Base-by-base conservation (phyloP, 2,329 filamentous ascomycete species). In the Magnaporthales sp. region DNA sequence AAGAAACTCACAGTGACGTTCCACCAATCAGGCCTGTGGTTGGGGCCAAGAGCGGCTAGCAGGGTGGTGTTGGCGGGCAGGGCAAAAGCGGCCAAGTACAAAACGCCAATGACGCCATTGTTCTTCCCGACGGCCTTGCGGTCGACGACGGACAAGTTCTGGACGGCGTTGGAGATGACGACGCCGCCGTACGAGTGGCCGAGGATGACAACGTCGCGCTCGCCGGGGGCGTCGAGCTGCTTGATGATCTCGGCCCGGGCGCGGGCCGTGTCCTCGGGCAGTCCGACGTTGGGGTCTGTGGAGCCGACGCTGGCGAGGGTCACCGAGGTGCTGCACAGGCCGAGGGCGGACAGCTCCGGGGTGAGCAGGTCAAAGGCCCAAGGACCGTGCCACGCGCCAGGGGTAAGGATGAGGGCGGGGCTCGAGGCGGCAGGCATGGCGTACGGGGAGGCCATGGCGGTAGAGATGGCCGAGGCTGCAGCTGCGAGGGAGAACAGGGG, bases 331-430 rank as follows among this genome's bases (percentile, higher is more conserved):
- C 74, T 74, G 9, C 72, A 63, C 68, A 75, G 78, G 5, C 75
- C 78, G 24, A 72, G 71, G 3, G 62, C 66, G 11, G 74, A 64
- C 7, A 80, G 76, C 7, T 69, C 71, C 13, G 72, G 67, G 11
- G 72, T 72, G 3, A 77, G 69, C 2, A 68, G 67, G 51, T 74
- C 68, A 63, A 74, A 80, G 66, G 72, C 70, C 32, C 68, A 67
- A 4, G 77, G 73, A 1, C 68, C 69, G 66, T 79, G 71, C 77
- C 78, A 80, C 13, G 78, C 79, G 19, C 79, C 79, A 0, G 77
- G 76, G 15, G 74, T 74, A 61, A 80, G 75, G 22, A 81, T 71
- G 24, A 80, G 72, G 30, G 72, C 31, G 31, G 29, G 60, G 60
- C 60, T 30, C 60, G 31, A 30, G 8, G 1, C 3, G 60, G 58